These are phyloP conservation scores for Saitozyma podzolica DNA, from an alignment of 768 basidiomycete genomes.

Conservation along the genomic window DNA sequence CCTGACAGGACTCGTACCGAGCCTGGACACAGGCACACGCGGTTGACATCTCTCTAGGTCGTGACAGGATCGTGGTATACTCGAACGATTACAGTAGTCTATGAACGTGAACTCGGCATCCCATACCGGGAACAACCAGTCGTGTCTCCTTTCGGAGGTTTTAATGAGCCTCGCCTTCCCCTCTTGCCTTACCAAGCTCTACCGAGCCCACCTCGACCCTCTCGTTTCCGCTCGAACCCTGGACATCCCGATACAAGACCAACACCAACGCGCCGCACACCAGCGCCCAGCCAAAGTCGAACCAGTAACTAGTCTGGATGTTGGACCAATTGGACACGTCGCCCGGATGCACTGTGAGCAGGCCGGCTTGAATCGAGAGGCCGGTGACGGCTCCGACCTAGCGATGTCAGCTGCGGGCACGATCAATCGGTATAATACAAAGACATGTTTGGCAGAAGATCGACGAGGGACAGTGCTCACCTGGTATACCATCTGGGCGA, in stretches of 20 bases:
- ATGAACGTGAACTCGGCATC: no score
- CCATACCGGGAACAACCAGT: no score
- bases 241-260: constrained; percentile 1
- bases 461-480: background rate
- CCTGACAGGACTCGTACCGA: no score
- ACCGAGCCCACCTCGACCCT: no score
- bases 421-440: background rate
- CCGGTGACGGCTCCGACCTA: constrained; percentile 59
- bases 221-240: no score
- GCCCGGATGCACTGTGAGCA: constrained; percentile 1
- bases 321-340: constrained; percentile 2
- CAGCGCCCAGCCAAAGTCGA: constrained; percentile 8
- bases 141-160: no score
- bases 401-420: constrained; percentile 35
- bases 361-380: constrained; percentile 11
- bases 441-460: background rate
- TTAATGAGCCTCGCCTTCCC: no score
- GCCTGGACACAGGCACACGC: no score
- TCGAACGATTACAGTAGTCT: no score
- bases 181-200: no score
- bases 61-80: no score
- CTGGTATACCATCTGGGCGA: constrained; percentile 24
- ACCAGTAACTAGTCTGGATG: constrained; percentile 10
- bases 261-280: constrained; percentile 3
- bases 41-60: no score